These are phyloP conservation scores for Penicillium roqueforti DNA, from an alignment of 495 filamentous ascomycete species.

Conservation along the genomic window DNA sequence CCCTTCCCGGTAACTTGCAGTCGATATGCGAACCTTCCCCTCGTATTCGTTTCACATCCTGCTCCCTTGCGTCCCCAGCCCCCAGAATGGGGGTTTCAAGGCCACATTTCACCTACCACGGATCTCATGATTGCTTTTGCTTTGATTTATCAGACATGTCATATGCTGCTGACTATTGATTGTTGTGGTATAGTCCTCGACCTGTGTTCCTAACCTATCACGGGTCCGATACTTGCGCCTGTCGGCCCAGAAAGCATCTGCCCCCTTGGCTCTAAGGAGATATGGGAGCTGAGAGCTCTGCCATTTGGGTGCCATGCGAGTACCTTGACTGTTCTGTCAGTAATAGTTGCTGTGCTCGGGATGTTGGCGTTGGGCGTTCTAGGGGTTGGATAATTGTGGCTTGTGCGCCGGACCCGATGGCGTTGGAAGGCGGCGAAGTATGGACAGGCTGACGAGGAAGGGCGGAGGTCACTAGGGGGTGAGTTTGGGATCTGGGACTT, in stretches of 20 bases:
- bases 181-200: conserved; percentile 36
- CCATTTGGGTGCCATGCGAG: conserved; percentile 50
- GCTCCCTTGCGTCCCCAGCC: conserved; percentile 2
- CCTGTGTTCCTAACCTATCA: conserved; percentile 46
- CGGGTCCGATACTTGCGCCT: conserved; percentile 45
- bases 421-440: conserved; percentile 25
- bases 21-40: neutral
- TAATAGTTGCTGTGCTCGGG: conserved; percentile 33
- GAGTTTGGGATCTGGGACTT: conserved; percentile 6
- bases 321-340: conserved; percentile 45
- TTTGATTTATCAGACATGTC: neutral
- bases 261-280: conserved; percentile 44
- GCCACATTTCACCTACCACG: neutral
- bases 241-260: conserved; percentile 43
- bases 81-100: conserved; percentile 1
- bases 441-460: conserved; percentile 1
- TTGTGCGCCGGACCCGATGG: conserved; percentile 19
- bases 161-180: neutral
- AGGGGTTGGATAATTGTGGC: conserved; percentile 24
- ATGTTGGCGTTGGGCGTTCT: conserved; percentile 31
- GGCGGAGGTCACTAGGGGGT: conserved; percentile 7
- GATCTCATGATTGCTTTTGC: neutral
- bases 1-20: conserved; percentile 2
- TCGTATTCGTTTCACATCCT: conserved; percentile 1
- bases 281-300: conserved; percentile 49